Conservation (phyloP, 345 rosid genomes). For the Geranium rotundifolium region DNA sequence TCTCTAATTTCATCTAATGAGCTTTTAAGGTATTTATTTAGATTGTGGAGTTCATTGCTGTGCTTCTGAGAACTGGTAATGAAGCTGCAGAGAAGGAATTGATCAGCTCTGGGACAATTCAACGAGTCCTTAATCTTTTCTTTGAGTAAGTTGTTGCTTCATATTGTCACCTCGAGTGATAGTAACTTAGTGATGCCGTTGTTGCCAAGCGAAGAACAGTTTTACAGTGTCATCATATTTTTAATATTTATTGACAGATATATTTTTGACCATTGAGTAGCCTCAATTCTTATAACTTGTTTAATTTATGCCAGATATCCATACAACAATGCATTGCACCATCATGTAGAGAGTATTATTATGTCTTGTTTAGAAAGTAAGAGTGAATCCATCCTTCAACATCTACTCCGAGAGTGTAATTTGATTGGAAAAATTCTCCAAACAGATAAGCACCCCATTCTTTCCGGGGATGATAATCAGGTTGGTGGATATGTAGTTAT, state of each 20-base stretch:
- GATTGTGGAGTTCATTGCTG: conserved; percentile 95
- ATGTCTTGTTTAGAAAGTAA: conserved; percentile 75
- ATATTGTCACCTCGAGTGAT: background rate
- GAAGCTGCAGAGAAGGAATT: conserved; percentile 78
- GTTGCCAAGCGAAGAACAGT: background rate
- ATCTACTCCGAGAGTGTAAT: conserved; percentile 73
- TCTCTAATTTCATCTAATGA: background rate
- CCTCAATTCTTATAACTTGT: background rate
- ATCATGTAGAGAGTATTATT: conserved; percentile 85
- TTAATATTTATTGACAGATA: too few relatives aligned
- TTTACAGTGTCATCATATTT: too few relatives aligned
- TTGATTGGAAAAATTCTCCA: conserved; percentile 64
- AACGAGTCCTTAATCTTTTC: conserved; percentile 66
- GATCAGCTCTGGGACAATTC: conserved; percentile 65
- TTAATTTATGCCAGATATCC: conserved; percentile 59
- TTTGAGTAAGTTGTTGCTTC: conserved; percentile 53
- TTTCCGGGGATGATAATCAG: conserved; percentile 39
- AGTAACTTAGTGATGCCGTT: background rate
- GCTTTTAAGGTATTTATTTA: conserved; percentile 22
- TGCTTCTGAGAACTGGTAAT: conserved; percentile 67
- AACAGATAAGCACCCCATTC: conserved; percentile 54
- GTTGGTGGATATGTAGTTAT: background rate
- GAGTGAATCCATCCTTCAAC: conserved; percentile 46
- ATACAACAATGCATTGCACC: conserved; percentile 88
- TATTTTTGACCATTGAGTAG: background rate